Base-by-base conservation (phyloP, 106 monocot species). In the Dendrobium catenatum region DNA sequence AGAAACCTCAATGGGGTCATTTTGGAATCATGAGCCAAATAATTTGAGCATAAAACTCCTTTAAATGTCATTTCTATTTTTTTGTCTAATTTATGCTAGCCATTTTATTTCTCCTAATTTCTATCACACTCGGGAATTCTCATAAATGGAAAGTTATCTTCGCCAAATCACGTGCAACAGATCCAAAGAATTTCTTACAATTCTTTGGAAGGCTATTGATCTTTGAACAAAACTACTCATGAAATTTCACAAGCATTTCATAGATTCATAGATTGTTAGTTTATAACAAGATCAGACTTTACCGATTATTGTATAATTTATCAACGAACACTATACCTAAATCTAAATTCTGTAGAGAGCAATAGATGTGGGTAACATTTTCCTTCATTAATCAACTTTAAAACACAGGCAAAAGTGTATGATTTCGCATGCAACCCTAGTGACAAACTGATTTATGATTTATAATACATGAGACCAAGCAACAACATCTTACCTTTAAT, bases 401-500 rank as follows among this genome's bases (percentile, higher is more conserved):
- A 64, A 64, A 0, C 24, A 22, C 9, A 64, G 64, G n/a, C 15
- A 5, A 58, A 58, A 58, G 17, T 58, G 58, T 17, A 58, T 58
- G 16, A 3, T 4, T 24, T 64, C 22, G 64, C 24, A 22, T 7
- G n/a, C 24, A 24, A 24, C 2, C 22, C 24, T 24, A 24, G 24
- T 64, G 24, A 26, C 22, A 5, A 1, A 22, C 22, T 64, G 7
- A 64, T 13, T 51, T 51, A 51, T 51, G 15, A 13, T 24, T 64
- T 64, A 24, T 26, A 22, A 0, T 9, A 64, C 24, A n/a, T 64
- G n/a, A 64, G 4, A 64, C 64, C 22, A n/a, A 26, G 64, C 64
- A n/a, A n/a, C 13, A 64, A 33, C 67, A 74, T 55, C 40, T 75
- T 64, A 93, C 92, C 92, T 94, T 94, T 80, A 94, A 72, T 78